These are phyloP conservation scores for Fusarium albidum DNA, from an alignment of 2,329 filamentous ascomycete species.

Conservation along the genomic window DNA sequence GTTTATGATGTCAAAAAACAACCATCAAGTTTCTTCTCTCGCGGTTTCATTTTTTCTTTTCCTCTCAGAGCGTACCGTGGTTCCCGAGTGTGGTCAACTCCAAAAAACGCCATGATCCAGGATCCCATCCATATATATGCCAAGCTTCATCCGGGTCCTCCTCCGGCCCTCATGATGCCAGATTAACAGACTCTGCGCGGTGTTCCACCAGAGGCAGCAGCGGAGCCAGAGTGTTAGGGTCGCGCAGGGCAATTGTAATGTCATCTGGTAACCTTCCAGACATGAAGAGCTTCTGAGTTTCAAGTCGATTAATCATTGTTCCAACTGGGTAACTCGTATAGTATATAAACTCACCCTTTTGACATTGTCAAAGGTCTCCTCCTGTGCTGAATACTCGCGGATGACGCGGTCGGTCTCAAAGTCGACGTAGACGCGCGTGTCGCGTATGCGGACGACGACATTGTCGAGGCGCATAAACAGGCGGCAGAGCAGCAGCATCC, in stretches of 20 bases:
- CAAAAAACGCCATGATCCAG: slow-evolving; percentile 27
- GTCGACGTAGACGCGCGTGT: slow-evolving; percentile 92
- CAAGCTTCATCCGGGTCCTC: no score
- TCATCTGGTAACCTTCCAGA: slow-evolving; percentile 70
- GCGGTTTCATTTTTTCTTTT: slow-evolving; percentile 12
- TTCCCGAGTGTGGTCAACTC: slow-evolving; percentile 16
- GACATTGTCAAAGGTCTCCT: slow-evolving; percentile 81
- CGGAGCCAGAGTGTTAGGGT: slow-evolving; percentile 78
- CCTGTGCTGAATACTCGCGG: slow-evolving; percentile 88
- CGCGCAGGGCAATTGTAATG: slow-evolving; percentile 77
- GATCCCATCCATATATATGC: neutral
- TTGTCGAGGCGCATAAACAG: slow-evolving; percentile 95
- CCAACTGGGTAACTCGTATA: neutral
- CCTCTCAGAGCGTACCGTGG: slow-evolving; percentile 8
- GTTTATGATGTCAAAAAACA: slow-evolving; percentile 32
- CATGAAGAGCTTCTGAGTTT: slow-evolving; percentile 55
- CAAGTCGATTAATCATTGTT: neutral
- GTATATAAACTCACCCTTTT: slow-evolving; percentile 63
- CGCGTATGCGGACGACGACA: slow-evolving; percentile 85
- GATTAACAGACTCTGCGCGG: slow-evolving; percentile 60
- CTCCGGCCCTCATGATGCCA: slow-evolving; percentile 18
- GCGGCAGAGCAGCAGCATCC: slow-evolving; percentile 83
- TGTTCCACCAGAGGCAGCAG: slow-evolving; percentile 76
- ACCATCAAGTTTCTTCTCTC: slow-evolving; percentile 22
- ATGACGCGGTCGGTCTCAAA: slow-evolving; percentile 82